phyloP scores from a whole-genome alignment of 2,329 filamentous ascomycete species.

The Epichloe coenophiala region DNA sequence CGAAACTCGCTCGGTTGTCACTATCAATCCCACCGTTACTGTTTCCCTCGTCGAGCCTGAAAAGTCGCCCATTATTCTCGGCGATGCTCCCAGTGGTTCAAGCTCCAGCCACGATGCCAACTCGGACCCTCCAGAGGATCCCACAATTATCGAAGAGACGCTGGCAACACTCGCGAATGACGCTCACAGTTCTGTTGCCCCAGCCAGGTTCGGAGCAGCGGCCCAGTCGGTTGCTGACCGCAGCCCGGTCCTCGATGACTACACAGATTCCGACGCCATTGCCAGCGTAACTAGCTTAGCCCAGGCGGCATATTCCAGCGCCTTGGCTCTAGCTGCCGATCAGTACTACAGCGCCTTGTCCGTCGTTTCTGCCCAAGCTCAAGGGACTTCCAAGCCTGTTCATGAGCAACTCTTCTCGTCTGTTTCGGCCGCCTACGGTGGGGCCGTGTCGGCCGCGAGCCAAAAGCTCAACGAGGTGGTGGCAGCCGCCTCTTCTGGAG shows the following conservation, averaged over 20 bases:
- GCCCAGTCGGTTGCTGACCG: slow-evolving; percentile 36
- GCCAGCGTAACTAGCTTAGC: slow-evolving; percentile 30
- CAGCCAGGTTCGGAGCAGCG: slow-evolving; percentile 35
- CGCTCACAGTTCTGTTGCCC: slow-evolving; percentile 12
- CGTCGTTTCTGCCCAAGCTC: slow-evolving; percentile 51
- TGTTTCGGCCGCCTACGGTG: slow-evolving; percentile 56
- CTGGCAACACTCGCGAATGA: slow-evolving; percentile 9
- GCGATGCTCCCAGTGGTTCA: neutral
- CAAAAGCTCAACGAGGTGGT: slow-evolving; percentile 42
- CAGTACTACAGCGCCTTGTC: slow-evolving; percentile 57
- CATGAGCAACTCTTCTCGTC: slow-evolving; percentile 58
- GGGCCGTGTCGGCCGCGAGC: slow-evolving; percentile 51
- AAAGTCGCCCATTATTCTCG: neutral
- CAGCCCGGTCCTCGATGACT: slow-evolving; percentile 32
- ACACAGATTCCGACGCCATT: slow-evolving; percentile 22
- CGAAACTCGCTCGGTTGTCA: neutral
- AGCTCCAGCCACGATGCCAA: neutral
- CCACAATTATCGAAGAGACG: neutral
- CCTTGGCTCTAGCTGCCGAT: slow-evolving; percentile 50
- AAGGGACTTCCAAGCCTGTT: slow-evolving; percentile 53
- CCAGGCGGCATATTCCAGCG: slow-evolving; percentile 48
- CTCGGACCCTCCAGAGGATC: neutral
- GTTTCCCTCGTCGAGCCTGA: neutral
- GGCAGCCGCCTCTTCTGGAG: slow-evolving; percentile 34
- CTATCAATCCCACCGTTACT: neutral